Base-by-base conservation (phyloP, 2,329 filamentous ascomycete genomes). In the Fulvia fulva region DNA sequence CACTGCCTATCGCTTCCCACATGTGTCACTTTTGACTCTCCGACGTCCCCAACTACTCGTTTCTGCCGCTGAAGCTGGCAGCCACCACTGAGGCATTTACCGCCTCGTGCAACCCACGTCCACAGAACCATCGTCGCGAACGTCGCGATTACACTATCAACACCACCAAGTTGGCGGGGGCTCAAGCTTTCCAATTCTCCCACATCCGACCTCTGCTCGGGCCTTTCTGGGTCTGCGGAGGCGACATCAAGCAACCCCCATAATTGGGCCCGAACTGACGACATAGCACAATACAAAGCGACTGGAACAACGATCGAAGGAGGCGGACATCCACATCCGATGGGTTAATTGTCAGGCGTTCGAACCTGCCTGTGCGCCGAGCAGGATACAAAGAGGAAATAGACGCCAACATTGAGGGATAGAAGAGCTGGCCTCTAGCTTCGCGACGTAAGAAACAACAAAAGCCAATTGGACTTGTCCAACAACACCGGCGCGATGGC, bases 161-260 rank as follows among this genome's bases (percentile, higher is more conserved):
- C 77, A 85, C 84, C 85, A 88, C 85, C 91, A 95, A 95, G 86
- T 95, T 95, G 91, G 91, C 90, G 90, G 89, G 88, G 83, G 81
- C 86, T 85, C 84, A 83, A 78, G 81, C 82, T 78, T 77, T 82
- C 77, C 79, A 83, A 79, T 84, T 89, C 76, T 87, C 86, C 77
- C 87, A 88, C 80, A 82, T 88, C 75, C 88, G 88, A 82, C 92
- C 91, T 85, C 90, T 96, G 81, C 87, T 93, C 77, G 91, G 91
- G 83, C 93, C 91, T 78, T 87, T 87, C 83, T 90, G 91, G 91
- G 93, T 93, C 78, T 87, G 87, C 83, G 92, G 93, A 88, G 90
- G 91, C 81, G 90, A 94, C 83, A 67, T 72, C 64, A 94, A 91
- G 82, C 93, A 96, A 80, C 93, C 94, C 76, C 93, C 93, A 83